A percentile compares a stretch with the other conserved stretches of the same genome.
phyloP scores from a whole-genome alignment of 106 monocot genomes.

The Dendrobium chrysotoxum region DNA sequence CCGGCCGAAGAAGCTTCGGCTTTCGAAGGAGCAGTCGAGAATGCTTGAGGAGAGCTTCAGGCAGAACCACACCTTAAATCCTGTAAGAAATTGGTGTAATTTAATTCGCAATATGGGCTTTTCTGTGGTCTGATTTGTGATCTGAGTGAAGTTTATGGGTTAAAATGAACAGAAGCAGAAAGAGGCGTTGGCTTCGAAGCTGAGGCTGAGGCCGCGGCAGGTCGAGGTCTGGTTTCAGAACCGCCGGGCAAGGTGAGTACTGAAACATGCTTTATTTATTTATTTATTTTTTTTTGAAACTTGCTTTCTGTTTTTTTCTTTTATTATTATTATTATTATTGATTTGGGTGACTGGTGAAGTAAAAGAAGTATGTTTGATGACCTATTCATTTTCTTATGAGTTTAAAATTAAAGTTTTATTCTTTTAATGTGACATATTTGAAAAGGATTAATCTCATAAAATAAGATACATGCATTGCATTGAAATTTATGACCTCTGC shows the following conservation, averaged over 20 bases:
- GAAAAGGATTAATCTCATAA: too few relatives aligned
- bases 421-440: too few relatives aligned
- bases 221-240: conserved; percentile 99
- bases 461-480: too few relatives aligned
- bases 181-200: conserved; percentile 65
- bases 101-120: background rate
- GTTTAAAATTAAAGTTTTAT: too few relatives aligned
- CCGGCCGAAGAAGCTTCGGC: conserved; percentile 74
- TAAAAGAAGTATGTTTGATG: too few relatives aligned
- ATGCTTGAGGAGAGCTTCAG: conserved; percentile 87
- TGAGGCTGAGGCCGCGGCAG: conserved; percentile 75
- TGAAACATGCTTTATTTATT: background rate
- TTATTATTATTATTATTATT: too few relatives aligned
- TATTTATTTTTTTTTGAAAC: too few relatives aligned
- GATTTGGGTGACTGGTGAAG: background rate
- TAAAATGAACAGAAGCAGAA: conserved; percentile 65
- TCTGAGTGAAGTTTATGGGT: background rate
- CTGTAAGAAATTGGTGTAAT: conserved; percentile 26
- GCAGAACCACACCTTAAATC: conserved; percentile 77
- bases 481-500: too few relatives aligned
- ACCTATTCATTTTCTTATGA: too few relatives aligned
- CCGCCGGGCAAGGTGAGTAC: conserved; percentile 70
- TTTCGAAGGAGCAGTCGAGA: conserved; percentile 81
- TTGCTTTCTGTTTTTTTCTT: too few relatives aligned
- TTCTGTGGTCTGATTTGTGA: background rate